These are phyloP conservation scores for Solanum acaule DNA, from an alignment of 257 asterid species.

Conservation along the genomic window DNA sequence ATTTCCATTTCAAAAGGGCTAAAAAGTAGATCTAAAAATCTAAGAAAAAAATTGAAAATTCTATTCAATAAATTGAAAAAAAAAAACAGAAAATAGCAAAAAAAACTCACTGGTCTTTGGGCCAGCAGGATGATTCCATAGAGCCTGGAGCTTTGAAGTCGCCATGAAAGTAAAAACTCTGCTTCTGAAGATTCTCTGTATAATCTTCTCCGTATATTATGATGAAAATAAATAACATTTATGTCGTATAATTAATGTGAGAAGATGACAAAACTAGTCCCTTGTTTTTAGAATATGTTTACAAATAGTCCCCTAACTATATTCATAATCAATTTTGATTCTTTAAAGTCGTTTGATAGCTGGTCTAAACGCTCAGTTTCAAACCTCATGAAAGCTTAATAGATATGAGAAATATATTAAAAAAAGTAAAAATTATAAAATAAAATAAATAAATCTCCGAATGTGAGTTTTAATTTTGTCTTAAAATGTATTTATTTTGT, in stretches of 20 bases:
- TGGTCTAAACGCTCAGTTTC: fast-evolving
- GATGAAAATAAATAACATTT: background rate
- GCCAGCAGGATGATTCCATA: conserved; percentile 14
- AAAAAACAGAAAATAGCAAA: background rate
- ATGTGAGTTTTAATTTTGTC: background rate
- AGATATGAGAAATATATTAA: background rate
- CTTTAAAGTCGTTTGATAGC: background rate
- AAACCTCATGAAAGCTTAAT: background rate
- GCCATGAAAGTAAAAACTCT: background rate
- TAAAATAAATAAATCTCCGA: background rate
- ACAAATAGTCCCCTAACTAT: background rate
- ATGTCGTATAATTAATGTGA: background rate
- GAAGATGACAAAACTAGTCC: background rate
- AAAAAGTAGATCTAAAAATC: background rate
- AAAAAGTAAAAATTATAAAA: too few relatives aligned
- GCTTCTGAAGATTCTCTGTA: background rate
- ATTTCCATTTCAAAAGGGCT: background rate
- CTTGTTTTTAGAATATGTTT: background rate
- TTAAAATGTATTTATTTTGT: too few relatives aligned
- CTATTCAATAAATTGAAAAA: background rate
- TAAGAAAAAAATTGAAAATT: background rate
- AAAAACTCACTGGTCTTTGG: conserved; percentile 5
- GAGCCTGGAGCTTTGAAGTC: conserved; percentile 10
- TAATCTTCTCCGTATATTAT: background rate
- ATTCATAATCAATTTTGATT: background rate